phyloP scores from a whole-genome alignment of 2,329 filamentous ascomycete species.

The Phaeosphaeriaceae sp. region DNA sequence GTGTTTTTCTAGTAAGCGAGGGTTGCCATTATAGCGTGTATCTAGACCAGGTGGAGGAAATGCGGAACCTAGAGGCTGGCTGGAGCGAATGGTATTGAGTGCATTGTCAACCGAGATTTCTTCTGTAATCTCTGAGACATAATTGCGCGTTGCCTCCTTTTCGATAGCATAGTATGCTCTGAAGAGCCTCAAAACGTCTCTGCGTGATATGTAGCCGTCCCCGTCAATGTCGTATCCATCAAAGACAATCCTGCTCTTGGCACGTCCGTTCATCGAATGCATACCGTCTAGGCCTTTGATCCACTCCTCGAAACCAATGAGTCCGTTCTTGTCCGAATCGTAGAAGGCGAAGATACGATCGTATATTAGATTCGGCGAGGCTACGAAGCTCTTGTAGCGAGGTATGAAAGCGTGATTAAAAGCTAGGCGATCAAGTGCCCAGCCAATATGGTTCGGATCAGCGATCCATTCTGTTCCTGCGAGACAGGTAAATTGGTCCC shows the following conservation, averaged over 20 bases:
- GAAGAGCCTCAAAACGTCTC: slow-evolving; percentile 90
- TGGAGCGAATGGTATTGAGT: slow-evolving; percentile 50
- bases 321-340: slow-evolving; percentile 84
- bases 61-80: slow-evolving; percentile 55
- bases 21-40: slow-evolving; percentile 20
- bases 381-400: slow-evolving; percentile 77
- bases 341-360: slow-evolving; percentile 98
- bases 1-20: slow-evolving; percentile 39
- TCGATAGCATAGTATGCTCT: slow-evolving; percentile 90
- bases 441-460: slow-evolving; percentile 76
- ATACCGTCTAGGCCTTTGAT: slow-evolving; percentile 77
- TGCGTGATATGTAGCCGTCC: slow-evolving; percentile 83
- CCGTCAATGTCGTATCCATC: slow-evolving; percentile 89
- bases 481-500: slow-evolving; percentile 96
- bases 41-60: slow-evolving; percentile 49
- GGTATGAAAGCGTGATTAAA: slow-evolving; percentile 92
- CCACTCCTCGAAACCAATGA: slow-evolving; percentile 94
- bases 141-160: slow-evolving; percentile 85
- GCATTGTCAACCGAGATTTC: slow-evolving; percentile 69
- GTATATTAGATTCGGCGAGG: slow-evolving; percentile 86
- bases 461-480: slow-evolving; percentile 83
- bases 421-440: slow-evolving; percentile 89
- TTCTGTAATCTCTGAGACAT: slow-evolving; percentile 75
- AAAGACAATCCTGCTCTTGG: slow-evolving; percentile 67
- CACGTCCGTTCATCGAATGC: slow-evolving; percentile 56